phyloP scores from a whole-genome alignment of 768 basidiomycete species.

The Kwoniella sp. region DNA sequence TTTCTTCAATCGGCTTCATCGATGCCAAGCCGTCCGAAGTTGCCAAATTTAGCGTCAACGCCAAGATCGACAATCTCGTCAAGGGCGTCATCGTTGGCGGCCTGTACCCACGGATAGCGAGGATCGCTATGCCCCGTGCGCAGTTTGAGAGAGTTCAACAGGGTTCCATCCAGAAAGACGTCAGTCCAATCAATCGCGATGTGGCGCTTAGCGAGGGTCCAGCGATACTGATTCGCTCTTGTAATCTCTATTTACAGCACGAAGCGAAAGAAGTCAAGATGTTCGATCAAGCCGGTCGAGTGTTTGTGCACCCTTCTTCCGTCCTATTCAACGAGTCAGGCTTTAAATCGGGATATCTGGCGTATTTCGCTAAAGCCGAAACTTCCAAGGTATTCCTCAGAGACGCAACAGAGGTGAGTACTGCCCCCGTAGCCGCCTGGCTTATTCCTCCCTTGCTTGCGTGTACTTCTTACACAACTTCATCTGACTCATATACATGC shows the following conservation, averaged over 20 bases:
- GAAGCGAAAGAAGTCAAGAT: conserved; percentile 81
- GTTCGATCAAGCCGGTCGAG: conserved; percentile 65
- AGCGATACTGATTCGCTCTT: conserved; percentile 1
- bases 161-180: conserved; percentile 78
- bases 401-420: conserved; percentile 78
- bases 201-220: too few relatives aligned
- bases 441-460: too few relatives aligned
- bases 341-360: conserved; percentile 78
- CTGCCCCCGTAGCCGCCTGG: too few relatives aligned
- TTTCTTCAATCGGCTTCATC: conserved; percentile 72
- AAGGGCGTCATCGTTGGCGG: conserved; percentile 85
- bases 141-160: conserved; percentile 84
- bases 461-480: background rate
- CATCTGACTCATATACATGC: background rate
- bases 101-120: conserved; percentile 80
- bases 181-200: conserved; percentile 22
- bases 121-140: conserved; percentile 71
- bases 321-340: conserved; percentile 71
- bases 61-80: conserved; percentile 70
- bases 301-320: conserved; percentile 71
- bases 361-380: conserved; percentile 76
- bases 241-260: conserved; percentile 58
- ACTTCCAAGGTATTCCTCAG: conserved; percentile 82
- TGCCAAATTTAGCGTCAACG: conserved; percentile 66
- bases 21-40: conserved; percentile 18